Evolutionary conservation across 106 monocot genomes (phyloP).

Genomic region (Dioscorea zingiberensis): DNA sequence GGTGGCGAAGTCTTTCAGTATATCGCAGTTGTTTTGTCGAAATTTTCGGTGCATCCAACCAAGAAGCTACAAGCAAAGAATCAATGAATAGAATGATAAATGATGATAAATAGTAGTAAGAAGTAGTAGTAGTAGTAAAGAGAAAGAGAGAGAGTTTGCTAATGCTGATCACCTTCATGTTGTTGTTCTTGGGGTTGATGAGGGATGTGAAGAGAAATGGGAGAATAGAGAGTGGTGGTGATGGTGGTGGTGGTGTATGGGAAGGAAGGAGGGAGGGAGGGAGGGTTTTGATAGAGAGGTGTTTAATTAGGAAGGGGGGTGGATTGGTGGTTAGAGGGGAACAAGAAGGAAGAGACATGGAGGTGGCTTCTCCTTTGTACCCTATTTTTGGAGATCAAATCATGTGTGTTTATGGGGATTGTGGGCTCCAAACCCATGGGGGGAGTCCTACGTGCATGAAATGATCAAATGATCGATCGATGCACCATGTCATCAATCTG

Average conservation of each 20-base stretch:
- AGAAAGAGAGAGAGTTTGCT: too few relatives aligned
- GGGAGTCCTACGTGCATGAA: too few relatives aligned
- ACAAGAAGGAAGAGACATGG: constrained; percentile 32
- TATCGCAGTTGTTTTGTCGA: constrained; percentile 41
- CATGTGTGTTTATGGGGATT: too few relatives aligned
- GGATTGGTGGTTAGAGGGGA: constrained; percentile 17
- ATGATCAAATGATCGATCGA: too few relatives aligned
- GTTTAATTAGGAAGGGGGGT: neutral
- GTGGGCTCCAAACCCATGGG: too few relatives aligned
- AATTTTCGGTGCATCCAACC: constrained; percentile 88
- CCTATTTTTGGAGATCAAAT: too few relatives aligned
- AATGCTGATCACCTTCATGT: neutral
- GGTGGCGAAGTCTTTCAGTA: constrained; percentile 19
- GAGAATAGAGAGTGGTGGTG: constrained; percentile 2
- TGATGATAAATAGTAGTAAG: too few relatives aligned
- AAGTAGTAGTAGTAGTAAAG: too few relatives aligned
- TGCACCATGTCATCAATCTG: too few relatives aligned
- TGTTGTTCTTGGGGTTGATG: neutral
- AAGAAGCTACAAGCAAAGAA: constrained; percentile 29
- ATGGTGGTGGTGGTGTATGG: neutral
- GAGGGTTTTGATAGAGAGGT: neutral
- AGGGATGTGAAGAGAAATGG: neutral
- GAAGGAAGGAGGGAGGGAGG: neutral
- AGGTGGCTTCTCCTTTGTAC: neutral
- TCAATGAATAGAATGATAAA: neutral